Evolutionary conservation across 441 rosid genomes (phyloP), one percentile per base, ranked within the genome.

Genomic region (Jatropha podagrica): DNA sequence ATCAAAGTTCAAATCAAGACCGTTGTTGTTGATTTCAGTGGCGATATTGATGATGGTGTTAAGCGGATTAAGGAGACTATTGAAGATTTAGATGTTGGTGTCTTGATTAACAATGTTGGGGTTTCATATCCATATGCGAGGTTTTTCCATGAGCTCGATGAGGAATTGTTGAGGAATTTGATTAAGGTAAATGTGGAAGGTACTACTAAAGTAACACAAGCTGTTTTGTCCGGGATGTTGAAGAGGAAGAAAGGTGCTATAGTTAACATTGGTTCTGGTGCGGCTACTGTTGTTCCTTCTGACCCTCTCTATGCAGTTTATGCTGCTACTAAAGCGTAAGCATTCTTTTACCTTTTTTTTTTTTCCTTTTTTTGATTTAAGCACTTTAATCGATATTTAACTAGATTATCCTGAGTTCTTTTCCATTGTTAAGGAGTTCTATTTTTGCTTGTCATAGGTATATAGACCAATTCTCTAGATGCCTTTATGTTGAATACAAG

Each of bases 281-380:
- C 96, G 76, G 88, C 97, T 2, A 87, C 84, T 79, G 86, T 93
- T 11, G 86, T 95, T 51, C 99, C 99, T 74, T 95, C 98, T 0
- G 96, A 93, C 88, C 99, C 98, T 71, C 93, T 95, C 32, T 95
- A 93, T 83, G 87, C 96, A 23, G 93, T 90, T 82, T 95, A 93
- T 82, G 99, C 98, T 56, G 95, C 88, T 14, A 85, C 93, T 3
- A 95, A 95, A 82, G 93, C 98, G 95, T 93, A 80, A 87, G 90
- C 32, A 32, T 32, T 32, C 1, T 0, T 32, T 32, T 32, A 32
- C 32, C 32, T 40, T 7, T 51, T 79, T 41, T 0, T 4, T 4
- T 14, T 32, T 32, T 27, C 32, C 2, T 52, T 26, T 42, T 32
- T 72, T 73, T 26, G 52, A 10, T 12, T 27, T 56, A 14, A 51